These are phyloP conservation scores for Lenwebbia sp. DNA, from an alignment of 345 rosid species.

Conservation along the genomic window DNA sequence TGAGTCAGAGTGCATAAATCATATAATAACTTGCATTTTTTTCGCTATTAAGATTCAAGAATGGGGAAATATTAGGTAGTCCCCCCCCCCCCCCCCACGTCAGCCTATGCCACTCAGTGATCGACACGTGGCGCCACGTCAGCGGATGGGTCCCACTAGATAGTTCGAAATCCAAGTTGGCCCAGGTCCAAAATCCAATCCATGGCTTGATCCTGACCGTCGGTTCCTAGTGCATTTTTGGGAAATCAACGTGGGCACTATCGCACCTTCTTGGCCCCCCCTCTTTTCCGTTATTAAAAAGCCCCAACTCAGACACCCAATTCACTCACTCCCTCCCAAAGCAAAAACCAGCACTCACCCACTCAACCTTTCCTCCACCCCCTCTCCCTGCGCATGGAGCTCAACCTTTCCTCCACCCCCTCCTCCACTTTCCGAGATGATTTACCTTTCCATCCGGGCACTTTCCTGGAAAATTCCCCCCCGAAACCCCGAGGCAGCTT, in stretches of 20 bases:
- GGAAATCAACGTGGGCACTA: neutral
- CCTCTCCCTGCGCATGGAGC: conserved; percentile 24
- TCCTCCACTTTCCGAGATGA: conserved; percentile 16
- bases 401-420: conserved; percentile 1
- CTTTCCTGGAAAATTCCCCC: conserved; percentile 10
- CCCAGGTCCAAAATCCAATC: too few species aligned
- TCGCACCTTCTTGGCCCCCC: too few species aligned
- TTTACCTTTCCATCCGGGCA: conserved; percentile 18
- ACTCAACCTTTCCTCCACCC: neutral
- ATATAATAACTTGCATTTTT: too few species aligned
- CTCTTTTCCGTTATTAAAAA: neutral
- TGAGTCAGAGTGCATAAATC: too few species aligned
- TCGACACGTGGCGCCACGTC: neutral
- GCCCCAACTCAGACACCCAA: neutral
- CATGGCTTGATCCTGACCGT: neutral
- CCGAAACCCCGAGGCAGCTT: neutral
- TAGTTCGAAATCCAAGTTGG: neutral
- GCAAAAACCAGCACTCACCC: neutral
- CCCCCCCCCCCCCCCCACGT: neutral
- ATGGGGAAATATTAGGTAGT: too few species aligned
- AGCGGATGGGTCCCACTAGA: neutral
- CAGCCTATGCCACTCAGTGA: neutral
- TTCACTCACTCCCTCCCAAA: neutral
- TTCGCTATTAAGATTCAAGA: too few species aligned
- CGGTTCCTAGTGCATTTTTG: neutral